Evolutionary conservation across 495 filamentous ascomycete species (phyloP), one percentile per base, ranked within the genome.

Genomic region (Penicillium roqueforti): DNA sequence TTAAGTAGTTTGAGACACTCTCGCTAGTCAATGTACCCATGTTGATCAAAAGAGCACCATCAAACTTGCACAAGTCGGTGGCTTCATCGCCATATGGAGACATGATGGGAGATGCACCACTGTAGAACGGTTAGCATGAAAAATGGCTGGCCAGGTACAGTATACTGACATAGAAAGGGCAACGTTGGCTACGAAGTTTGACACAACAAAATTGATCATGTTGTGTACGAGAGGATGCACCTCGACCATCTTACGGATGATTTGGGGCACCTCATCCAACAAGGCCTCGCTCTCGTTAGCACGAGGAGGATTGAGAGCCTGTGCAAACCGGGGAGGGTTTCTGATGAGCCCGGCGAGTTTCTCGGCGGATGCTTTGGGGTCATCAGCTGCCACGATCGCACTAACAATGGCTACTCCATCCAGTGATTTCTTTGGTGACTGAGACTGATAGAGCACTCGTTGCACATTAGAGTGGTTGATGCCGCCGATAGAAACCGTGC

Each of bases 201-300:
- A 89, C 31, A 96, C 91, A 1, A 97, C 88, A 48, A 88, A 76
- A 68, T 97, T 97, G 40, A 95, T 97, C 87, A 97, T 97, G 67
- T 96, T 96, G 71, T 97, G 93, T 8, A 87, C 89, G 9, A 98
- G 76, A 0, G 93, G 92, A 41, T 82, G 85, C 14, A 66, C 74
- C 10, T 71, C 58, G 0, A 78, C 76, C 43, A 96, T 74, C 18
- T 76, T 77, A 44, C 70, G 77, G 28, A 92, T 72, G 19, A 91
- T 67, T 3, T 66, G 62, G 0, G 84, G 82, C 3, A 84, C 77
- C 34, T 70, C 60, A 6, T 64, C 58, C 9, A 80, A 60, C 36
- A 81, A 55, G 4, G 64, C 60, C 44, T 68, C 59, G 44, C 76
- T 65, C n/a, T 74, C 64, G 6, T 69, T 68, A 5, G 59, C 57